Evolutionary conservation across 2,329 filamentous ascomycete genomes (phyloP), one percentile per base, ranked within the genome.

Genomic region (Tolypocladium ovalisporum): DNA sequence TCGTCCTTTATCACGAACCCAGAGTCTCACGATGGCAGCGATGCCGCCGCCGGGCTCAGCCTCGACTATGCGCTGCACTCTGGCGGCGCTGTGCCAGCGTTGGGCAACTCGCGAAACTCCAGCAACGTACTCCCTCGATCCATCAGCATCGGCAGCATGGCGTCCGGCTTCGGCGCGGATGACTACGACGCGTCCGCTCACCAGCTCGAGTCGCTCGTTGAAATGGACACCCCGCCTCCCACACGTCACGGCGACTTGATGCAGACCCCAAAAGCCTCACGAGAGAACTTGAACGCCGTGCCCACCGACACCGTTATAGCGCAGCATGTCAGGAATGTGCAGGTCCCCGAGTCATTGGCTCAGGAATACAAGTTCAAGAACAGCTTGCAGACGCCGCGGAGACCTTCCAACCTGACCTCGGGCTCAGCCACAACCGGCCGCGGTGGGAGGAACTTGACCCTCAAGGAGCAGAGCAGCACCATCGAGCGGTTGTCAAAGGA

Each of bases 401-500:
- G 79, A 62, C 73, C 76, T 13, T 75, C 78, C 59, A 76, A 78
- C 35, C 69, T 76, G 17, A 60, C 62, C 1, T 56, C 67, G n/a
- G 74, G 73, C 24, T 76, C 77, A 4, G 73, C 76, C 10, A 79
- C 80, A 32, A 79, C 78, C 0, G 67, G 66, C 34, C 79, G 83
- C 49, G 79, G 79, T 51, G 85, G 85, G 24, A 85, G 82, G 66
- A 89, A 84, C 64, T 76, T 99, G 73, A 97, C 94, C 0, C 76
- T 99, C 44, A 97, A 97, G 71, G 94, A 99, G 72, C 94, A 99
- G 72, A 96, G 93, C 68, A 96, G 88, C 73, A 97, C 93, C 17
- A 97, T 99, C 62, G 94, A 99, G 71, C 86, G 92, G 59, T 80
- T 97, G 2, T 95, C 90, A 59, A 99, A 99, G 73, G 94, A 99